Base-by-base conservation (phyloP, 2,329 filamentous ascomycete genomes). In the Neonectria sp. region DNA sequence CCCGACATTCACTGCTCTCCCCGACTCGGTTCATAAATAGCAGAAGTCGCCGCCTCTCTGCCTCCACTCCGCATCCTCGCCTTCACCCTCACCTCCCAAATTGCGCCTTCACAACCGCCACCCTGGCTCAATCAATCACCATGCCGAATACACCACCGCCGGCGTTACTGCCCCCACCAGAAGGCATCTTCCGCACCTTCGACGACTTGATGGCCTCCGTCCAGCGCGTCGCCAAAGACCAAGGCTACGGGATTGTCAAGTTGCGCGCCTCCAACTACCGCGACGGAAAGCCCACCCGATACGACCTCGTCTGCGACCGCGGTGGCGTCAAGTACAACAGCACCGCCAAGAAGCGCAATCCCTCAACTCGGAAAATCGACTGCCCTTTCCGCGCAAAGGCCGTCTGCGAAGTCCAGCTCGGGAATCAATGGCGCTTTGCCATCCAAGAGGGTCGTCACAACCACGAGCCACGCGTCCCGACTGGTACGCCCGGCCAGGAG, bases 261-360 rank as follows among this genome's bases (percentile, higher is more conserved):
- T 82, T 90, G 12, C 86, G 88, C 40, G 88, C 88, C 6, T 90
- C 88, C 73, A 90, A 90, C 79, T 90, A 90, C 71, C 88, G 88
- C 51, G 88, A 90, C 60, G 86, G 87, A 67, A 90, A 90, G 72
- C 88, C 88, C 1, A 90, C 88, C 24, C 86, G 88, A 17, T 90
- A 90, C 78, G 88, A 90, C 69, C 82, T 90, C 12, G 88, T 90
- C 37, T 90, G 88, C 79, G 88, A 90, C 71, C 87, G 88, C 46
- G 88, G 88, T 60, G 88, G 88, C 67, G 88, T 90, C 76, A 90
- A 90, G 79, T 90, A 90, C 79, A 89, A 83, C 80, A 90, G 88
- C 79, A 90, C 88, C 2, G 88, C 88, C 8, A 90, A 90, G 83
- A 90, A 90, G 81, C 86, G 88, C 63, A 90, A 89, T 72, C 88